Percentiles rank a stretch among this genome's conserved stretches.
phyloP scores from a whole-genome alignment of 208 protist genomes.

The Leishmania martiniquensis region DNA sequence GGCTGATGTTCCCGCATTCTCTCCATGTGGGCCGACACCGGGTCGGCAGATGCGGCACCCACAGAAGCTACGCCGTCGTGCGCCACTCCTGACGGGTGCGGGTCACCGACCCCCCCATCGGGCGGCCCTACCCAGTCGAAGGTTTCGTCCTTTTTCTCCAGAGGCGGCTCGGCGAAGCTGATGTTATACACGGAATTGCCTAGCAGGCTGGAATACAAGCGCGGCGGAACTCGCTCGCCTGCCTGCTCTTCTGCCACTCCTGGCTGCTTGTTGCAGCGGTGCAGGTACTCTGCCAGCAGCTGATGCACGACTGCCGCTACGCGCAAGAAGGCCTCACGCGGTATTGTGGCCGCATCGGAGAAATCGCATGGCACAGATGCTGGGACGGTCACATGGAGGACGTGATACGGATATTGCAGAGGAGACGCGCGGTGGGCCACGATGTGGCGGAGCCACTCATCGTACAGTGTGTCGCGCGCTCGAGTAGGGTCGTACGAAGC shows the following conservation, averaged over 20 bases:
- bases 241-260: background rate
- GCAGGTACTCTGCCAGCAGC: conserved; percentile 19
- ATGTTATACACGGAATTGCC: conserved; percentile 30
- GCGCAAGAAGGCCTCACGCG: background rate
- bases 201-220: conserved; percentile 19
- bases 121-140: conserved; percentile 20
- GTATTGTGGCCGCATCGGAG: background rate
- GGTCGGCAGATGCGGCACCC: background rate
- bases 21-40: background rate
- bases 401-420: conserved; percentile 47
- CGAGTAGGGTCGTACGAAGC: background rate
- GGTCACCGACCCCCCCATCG: background rate
- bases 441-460: conserved; percentile 36
- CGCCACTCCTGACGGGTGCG: too few species aligned
- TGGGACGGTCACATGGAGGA: conserved; percentile 8
- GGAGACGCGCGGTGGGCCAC: conserved; percentile 20
- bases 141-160: conserved; percentile 32
- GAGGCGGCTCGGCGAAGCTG: conserved; percentile 27
- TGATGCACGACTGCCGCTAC: conserved; percentile 18
- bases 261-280: conserved; percentile 18
- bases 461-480: conserved; percentile 7
- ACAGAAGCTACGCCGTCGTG: background rate
- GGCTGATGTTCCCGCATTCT: background rate
- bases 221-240: conserved; percentile 13
- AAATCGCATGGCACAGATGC: background rate